Evolutionary conservation across 148 eudicot species (phyloP).

Genomic region (Nyssa sinensis): DNA sequence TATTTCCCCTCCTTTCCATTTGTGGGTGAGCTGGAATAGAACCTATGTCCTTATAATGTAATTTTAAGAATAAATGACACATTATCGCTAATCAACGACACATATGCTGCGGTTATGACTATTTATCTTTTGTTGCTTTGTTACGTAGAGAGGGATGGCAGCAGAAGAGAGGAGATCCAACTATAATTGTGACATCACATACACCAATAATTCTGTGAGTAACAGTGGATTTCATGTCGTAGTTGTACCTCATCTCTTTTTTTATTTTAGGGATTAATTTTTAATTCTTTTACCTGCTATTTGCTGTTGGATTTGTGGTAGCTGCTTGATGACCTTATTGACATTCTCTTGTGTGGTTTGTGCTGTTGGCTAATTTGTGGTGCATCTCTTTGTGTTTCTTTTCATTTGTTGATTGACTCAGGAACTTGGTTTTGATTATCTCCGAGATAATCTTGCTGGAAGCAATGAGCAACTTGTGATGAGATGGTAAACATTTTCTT

Average conservation of each 20-base stretch:
- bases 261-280: background rate
- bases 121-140: conserved; percentile 17
- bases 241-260: background rate
- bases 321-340: conserved; percentile 3
- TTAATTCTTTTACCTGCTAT: background rate
- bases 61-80: background rate
- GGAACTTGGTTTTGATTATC: conserved; percentile 99
- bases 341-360: background rate
- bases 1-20: background rate
- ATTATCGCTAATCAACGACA: background rate
- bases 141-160: conserved; percentile 74
- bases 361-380: background rate
- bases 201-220: conserved; percentile 92
- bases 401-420: conserved; percentile 26
- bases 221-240: background rate
- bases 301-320: background rate
- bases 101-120: background rate
- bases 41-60: conserved; percentile 11
- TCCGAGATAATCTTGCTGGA: conserved; percentile 90
- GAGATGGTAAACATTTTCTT: conserved; percentile 74
- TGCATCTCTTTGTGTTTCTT: background rate
- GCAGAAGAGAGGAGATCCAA: conserved; percentile 70
- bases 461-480: conserved; percentile 74
- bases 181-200: conserved; percentile 88
- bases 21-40: background rate